These are phyloP conservation scores for Chamaenerion angustifolium DNA, from an alignment of 345 rosid genomes.

Conservation along the genomic window DNA sequence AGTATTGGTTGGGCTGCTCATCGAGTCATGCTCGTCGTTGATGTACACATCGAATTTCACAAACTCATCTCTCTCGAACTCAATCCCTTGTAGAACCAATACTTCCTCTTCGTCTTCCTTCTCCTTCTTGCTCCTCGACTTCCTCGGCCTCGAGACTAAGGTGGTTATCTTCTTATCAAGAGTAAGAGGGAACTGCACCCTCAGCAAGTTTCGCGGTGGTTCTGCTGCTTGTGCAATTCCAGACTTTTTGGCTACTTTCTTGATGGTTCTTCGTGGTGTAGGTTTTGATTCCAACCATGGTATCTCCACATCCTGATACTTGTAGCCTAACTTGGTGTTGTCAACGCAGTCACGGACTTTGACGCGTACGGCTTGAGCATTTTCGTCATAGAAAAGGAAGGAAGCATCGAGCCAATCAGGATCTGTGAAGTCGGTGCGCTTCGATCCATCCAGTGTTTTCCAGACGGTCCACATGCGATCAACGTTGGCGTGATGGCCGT, in stretches of 20 bases:
- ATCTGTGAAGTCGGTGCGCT: constrained; percentile 24
- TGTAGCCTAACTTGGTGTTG: constrained; percentile 19
- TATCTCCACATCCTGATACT: constrained; percentile 32
- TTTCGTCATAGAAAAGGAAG: constrained; percentile 50
- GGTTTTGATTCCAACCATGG: constrained; percentile 45
- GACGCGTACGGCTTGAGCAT: constrained; percentile 38
- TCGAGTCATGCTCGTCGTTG: constrained; percentile 27
- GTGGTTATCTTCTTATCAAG: constrained; percentile 18
- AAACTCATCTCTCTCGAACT: constrained; percentile 18
- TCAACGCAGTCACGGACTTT: constrained; percentile 42
- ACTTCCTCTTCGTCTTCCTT: constrained; percentile 50
- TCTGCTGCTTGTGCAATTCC: constrained; percentile 23
- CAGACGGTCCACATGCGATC: constrained; percentile 54
- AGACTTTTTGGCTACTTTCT: constrained; percentile 2
- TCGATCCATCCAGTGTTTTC: constrained; percentile 39
- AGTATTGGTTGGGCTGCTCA: constrained; percentile 18
- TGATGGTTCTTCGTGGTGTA: constrained; percentile 16
- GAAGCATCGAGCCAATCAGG: constrained; percentile 41
- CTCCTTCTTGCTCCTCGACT: constrained; percentile 30
- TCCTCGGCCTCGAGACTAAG: constrained; percentile 31
- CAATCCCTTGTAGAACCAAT: constrained; percentile 27
- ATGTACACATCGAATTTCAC: constrained; percentile 45
- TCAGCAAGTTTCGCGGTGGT: not conserved
- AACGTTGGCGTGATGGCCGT: constrained; percentile 38
- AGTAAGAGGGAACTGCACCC: constrained; percentile 19